Base-by-base conservation (phyloP, 169 alveolate genomes). In the Babesia caballi region DNA sequence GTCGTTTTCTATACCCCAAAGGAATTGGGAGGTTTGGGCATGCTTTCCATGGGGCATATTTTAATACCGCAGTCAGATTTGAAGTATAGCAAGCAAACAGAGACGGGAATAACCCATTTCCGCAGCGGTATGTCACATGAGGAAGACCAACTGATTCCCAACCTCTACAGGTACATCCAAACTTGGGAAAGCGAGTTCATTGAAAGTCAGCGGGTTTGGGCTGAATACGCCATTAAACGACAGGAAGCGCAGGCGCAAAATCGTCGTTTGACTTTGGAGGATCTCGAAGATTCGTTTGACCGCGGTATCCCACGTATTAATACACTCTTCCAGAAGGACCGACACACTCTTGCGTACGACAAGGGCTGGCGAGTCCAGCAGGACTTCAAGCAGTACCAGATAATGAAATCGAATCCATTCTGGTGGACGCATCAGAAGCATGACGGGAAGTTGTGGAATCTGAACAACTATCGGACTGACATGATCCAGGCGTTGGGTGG, bases 371-470 rank as follows among this genome's bases (percentile, higher is more conserved):
- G 99, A 83, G 97, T 98, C 46, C 91, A 99, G 59, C 96, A 96
- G 78, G 98, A 97, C 69, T 98, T 97, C 89, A 97, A 97, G 80
- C 97, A 97, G 84, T 98, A 95, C 84, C 98, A 98, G 87, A 85
- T 91, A 65, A 85, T 96, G 73, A 95, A 96, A 80, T 91, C 96
- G 73, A 98, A 98, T 76, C 99, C 99, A 33, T 98, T 98, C 85
- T 98, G 99, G 99, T 98, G 99, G 99, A 98, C 99, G n/a, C 99
- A 98, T 81, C 98, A 96, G 54, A 93, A 98, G 69, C 99, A 98
- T 80, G 99, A 98, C 78, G 99, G 99, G 27, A 98, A 98, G 85
- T 90, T 98, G 61, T 98, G 99, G 99, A 98, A 98, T 85, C 84
- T 98, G 68, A 98, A 97, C 85, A 98, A 97, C 90, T 98, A 98